Evolutionary conservation across 176 grass and related monocot species (phyloP), one percentile per base, ranked within the genome.

Genomic region (Oryza glaberrima): DNA sequence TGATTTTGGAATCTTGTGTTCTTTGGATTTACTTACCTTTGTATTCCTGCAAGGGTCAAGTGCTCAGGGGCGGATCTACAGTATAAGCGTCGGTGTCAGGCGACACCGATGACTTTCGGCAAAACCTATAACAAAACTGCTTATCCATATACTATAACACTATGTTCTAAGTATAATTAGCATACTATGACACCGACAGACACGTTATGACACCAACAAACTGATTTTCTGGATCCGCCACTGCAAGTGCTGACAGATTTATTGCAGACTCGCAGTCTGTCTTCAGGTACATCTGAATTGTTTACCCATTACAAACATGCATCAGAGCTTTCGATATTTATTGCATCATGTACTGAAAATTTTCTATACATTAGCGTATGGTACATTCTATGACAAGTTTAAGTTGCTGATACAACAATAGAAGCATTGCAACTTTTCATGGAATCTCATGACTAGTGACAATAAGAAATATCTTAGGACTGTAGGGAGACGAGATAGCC

Each of bases 401-500:
- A n/a, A 47, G 25, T 48, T 47, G 16, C 43, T 20, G 47, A 34
- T 58, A 45, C n/a, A 81, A 81, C 70, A 69, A 69, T 56, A 45
- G 2, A 69, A 47, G 7, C 6, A n/a, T 30, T 76, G 5, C 28
- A 56, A 56, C 56, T 63, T 63, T 22, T 45, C 36, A 88, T 64
- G 11, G 26, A 81, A 81, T 77, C 22, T 70, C 72, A 44, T 4
- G 34, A 25, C 72, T 71, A 56, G 72, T 32, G 79, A 78, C 79
- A 12, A 26, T 13, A 81, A 45, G 23, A 36, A 88, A 82, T 82
- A 28, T 12, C 73, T 8, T 76, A 70, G 48, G 26, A 65, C 65
- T 63, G 49, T 69, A 87, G 78, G 85, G 58, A 58, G n/a, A 63
- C 11, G 58, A 69, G 23, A 16, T n/a, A 69, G 76, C 76, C 76